These are phyloP conservation scores for Lupinus albus DNA, from an alignment of 306 rosid genomes.

Conservation along the genomic window DNA sequence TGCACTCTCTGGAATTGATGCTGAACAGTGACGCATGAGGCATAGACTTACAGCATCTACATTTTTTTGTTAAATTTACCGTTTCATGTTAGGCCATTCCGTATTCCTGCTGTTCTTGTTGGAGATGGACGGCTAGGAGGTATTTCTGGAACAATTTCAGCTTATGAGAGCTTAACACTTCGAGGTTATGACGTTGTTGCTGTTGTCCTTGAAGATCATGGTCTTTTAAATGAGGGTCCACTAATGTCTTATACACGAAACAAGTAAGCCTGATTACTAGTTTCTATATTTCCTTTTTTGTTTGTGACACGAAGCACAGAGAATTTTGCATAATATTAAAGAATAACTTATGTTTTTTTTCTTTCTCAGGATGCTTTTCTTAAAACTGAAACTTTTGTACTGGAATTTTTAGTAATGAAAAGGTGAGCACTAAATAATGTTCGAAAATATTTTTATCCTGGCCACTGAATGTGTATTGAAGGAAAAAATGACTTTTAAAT, in stretches of 20 bases:
- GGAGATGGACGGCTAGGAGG: constrained; percentile 95
- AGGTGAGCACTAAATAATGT: constrained; percentile 5
- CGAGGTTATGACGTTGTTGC: constrained; percentile 88
- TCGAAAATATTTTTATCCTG: not conserved
- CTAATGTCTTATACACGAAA: constrained; percentile 66
- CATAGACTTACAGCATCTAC: not conserved
- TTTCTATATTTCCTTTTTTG: constrained; percentile 33
- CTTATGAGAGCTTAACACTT: constrained; percentile 82
- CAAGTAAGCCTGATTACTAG: constrained; percentile 53
- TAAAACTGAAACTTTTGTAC: not conserved
- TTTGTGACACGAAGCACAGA: constrained; percentile 16
- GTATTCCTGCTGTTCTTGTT: constrained; percentile 84
- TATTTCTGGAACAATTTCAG: constrained; percentile 91
- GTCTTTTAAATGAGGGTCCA: constrained; percentile 85
- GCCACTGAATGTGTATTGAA: not conserved
- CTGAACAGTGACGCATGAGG: constrained; percentile 16
- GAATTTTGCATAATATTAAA: not conserved
- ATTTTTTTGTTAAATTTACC: constrained; percentile 18
- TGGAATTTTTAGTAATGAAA: constrained; percentile 4
- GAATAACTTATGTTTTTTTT: constrained; percentile 1
- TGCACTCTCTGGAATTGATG: constrained; percentile 7
- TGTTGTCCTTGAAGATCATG: constrained; percentile 78
- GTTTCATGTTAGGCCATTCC: constrained; percentile 67
- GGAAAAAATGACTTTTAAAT: constrained; percentile 11
- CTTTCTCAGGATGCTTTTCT: constrained; percentile 1